Evolutionary conservation across 306 rosid genomes (phyloP), one percentile per base, ranked within the genome.

Genomic region (Cicer cuneatum): DNA sequence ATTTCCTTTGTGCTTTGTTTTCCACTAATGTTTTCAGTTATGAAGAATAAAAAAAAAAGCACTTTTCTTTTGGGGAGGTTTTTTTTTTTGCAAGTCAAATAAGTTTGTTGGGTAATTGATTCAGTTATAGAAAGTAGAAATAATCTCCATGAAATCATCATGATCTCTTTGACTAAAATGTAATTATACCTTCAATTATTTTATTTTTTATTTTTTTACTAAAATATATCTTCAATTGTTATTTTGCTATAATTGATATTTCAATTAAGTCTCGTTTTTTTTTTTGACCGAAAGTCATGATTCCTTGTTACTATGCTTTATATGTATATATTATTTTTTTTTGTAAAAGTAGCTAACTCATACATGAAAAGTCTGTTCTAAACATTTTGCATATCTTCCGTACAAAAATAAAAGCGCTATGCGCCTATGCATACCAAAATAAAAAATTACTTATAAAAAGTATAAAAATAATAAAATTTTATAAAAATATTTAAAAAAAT

Each of bases 41-140:
- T 48, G 54, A 70, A 72, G 16, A 75, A 37, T 11, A 35, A 39
- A 18, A 53, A 40, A 35, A 52, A 40, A 0, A 11, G 12, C n/a
- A n/a, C 0, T 14, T 6, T 10, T 1, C 46, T 53, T 13, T 63
- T 8, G 16, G 24, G 66, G 43, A 1, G 21, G 0, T 16, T 47
- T 14, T 18, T 35, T 35, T 37, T 41, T 47, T 74, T 56, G 75
- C 47, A 66, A 39, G 74, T 70, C 72, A 67, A 57, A 61, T 53
- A 51, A n/a, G 38, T 29, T 78, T 15, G 18, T 7, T 29, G 62
- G 60, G 41, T 7, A 80, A 72, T 75, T 67, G 8, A 49, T 1
- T 37, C 3, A n/a, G 88, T 58, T 43, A 47, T 72, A 41, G 8
- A 11, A 53, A 61, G 11, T 48, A 4, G 0, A 46, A 59, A 3